A percentile compares a stretch with the other conserved stretches of the same genome.
Conservation (phyloP, 768 basidiomycete genomes). For the Leccinum truebloodii region DNA sequence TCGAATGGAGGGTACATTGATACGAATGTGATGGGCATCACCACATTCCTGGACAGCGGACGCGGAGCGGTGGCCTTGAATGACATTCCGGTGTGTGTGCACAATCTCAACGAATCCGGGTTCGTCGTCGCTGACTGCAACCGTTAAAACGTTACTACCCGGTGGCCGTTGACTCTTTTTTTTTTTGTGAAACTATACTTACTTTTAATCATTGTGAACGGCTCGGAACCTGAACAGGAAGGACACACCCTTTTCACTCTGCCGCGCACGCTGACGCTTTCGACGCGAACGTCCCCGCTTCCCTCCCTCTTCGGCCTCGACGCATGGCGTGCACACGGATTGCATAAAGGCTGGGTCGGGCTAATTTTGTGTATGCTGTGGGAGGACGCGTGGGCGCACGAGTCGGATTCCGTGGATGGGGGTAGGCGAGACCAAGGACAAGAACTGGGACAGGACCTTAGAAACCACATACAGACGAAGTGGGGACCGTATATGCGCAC, state of each 20-base stretch:
- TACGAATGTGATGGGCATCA: constrained; percentile 43
- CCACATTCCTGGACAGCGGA: constrained; percentile 53
- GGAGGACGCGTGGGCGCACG: constrained; percentile 72
- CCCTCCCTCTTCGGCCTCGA: constrained; percentile 56
- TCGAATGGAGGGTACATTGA: constrained; percentile 54
- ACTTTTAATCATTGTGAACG: background rate
- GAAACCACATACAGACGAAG: constrained; percentile 1
- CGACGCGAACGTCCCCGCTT: constrained; percentile 72
- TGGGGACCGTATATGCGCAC: constrained; percentile 33
- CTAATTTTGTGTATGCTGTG: constrained; percentile 96
- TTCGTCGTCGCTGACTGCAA: too few relatives aligned
- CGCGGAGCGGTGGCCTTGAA: constrained; percentile 73
- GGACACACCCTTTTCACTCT: constrained; percentile 79
- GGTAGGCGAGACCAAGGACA: constrained; percentile 4
- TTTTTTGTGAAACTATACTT: background rate
- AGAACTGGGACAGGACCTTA: background rate
- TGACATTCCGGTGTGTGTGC: constrained; percentile 63
- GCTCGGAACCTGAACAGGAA: constrained; percentile 49
- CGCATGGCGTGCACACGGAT: constrained; percentile 59
- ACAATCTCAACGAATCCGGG: background rate
- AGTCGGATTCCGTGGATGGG: constrained; percentile 47
- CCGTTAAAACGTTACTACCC: too few relatives aligned
- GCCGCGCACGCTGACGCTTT: constrained; percentile 75
- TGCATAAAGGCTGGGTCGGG: constrained; percentile 81
- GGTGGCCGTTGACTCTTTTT: background rate